Evolutionary conservation across 306 rosid genomes (phyloP), one percentile per base, ranked within the genome.

Genomic region (Vigna mungo): DNA sequence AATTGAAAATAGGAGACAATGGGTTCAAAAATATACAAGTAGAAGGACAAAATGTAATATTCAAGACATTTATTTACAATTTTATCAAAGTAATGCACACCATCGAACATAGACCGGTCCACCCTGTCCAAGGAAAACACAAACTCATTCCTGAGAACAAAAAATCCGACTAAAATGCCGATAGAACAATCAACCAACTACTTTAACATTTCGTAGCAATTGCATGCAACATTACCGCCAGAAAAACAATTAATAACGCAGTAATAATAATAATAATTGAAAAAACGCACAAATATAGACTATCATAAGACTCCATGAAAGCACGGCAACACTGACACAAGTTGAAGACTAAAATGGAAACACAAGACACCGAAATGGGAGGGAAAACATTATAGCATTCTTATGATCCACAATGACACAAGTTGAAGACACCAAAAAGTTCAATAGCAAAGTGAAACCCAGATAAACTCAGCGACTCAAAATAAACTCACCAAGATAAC

Each of bases 401-500:
- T 48, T 49, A 3, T 44, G 5, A 44, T 44, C 15, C 49, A 52
- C 11, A 34, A 16, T 34, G 47, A 36, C 68, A 62, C 20, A 61
- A 13, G 44, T 61, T 15, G 21, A 61, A 61, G 8, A 20, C 21
- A 61, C 12, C 44, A 61, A 59, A 62, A 18, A 54, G 9, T 17
- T n/a, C 3, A 62, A 62, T 5, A 6, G 14, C 0, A 3, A 34
- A 44, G 5, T 3, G 27, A 49, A 16, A 48, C 3, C 25, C 23
- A 39, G 4, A 9, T 6, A 51, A n/a, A 37, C 23, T 14, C 47
- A 13, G 10, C 46, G 30, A 47, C 2, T n/a, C 41, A 13, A 17
- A 63, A 20, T 18, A 4, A 67, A 78, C 92, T 84, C 72, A 91
- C 96, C 90, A 30, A 87, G 74, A 85, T 91, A 91, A 67, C 81